A percentile compares a stretch with the other conserved stretches of the same genome.
phyloP scores from a whole-genome alignment of 192 early-diverging fungal genomes.

The Coemansia sp. region DNA sequence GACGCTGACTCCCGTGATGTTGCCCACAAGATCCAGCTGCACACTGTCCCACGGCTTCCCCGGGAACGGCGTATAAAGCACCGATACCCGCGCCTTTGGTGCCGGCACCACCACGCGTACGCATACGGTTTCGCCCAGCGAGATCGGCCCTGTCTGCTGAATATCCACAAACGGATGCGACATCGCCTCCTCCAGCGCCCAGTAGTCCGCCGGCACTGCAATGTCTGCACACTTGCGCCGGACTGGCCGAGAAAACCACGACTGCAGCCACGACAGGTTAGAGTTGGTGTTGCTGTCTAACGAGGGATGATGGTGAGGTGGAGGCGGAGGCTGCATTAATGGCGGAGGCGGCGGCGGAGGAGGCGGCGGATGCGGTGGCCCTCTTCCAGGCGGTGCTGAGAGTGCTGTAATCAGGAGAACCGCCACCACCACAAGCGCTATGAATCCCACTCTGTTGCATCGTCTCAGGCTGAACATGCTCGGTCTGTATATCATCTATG shows the following conservation, averaged over 20 bases:
- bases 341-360: background rate
- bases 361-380: background rate
- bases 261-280: background rate
- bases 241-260: slow-evolving; percentile 1
- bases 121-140: slow-evolving; percentile 36
- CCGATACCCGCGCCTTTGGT: background rate
- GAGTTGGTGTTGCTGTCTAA: too few relatives aligned
- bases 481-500: background rate
- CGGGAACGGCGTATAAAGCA: slow-evolving; percentile 22
- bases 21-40: slow-evolving; percentile 30
- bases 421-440: background rate
- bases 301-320: too few relatives aligned
- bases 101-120: slow-evolving; percentile 51
- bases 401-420: background rate
- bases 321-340: background rate
- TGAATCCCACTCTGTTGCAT: slow-evolving; percentile 1
- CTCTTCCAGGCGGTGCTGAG: background rate
- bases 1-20: slow-evolving; percentile 17
- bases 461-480: background rate
- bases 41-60: slow-evolving; percentile 44
- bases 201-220: slow-evolving; percentile 5
- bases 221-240: slow-evolving; percentile 11
- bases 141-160: background rate
- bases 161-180: slow-evolving; percentile 24
- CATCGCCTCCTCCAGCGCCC: slow-evolving; percentile 4